Conservation (phyloP, 352 stramenopile species). For the Pythium periplocum region DNA sequence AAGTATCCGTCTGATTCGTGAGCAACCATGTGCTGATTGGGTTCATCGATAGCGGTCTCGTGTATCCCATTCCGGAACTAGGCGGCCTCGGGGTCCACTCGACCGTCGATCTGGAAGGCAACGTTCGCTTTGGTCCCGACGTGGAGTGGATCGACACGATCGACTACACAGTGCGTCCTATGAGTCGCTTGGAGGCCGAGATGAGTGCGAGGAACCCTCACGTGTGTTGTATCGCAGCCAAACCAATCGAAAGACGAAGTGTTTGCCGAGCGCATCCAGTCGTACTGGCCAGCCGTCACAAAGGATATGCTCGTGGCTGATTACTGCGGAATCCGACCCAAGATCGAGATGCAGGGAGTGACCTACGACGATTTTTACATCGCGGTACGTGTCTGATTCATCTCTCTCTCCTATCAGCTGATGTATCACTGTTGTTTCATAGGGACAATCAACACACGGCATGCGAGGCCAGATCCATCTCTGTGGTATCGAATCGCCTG, state of each 20-base stretch:
- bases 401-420: background rate
- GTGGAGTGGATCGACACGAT: slow-evolving; percentile 92
- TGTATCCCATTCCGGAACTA: slow-evolving; percentile 95
- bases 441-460: slow-evolving; percentile 64
- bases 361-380: slow-evolving; percentile 91
- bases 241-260: slow-evolving; percentile 44
- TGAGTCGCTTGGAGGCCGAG: no score
- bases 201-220: background rate
- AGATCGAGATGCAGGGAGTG: slow-evolving; percentile 72
- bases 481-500: slow-evolving; percentile 95
- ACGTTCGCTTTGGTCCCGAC: slow-evolving; percentile 95
- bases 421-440: slow-evolving; percentile 7
- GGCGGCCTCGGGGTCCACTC: slow-evolving; percentile 95
- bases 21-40: background rate
- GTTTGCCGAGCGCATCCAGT: slow-evolving; percentile 71
- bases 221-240: slow-evolving; percentile 19
- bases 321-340: slow-evolving; percentile 96
- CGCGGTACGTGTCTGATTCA: slow-evolving; percentile 24
- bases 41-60: slow-evolving; percentile 54
- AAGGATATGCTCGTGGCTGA: slow-evolving; percentile 84
- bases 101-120: slow-evolving; percentile 91
- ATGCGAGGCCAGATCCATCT: slow-evolving; percentile 88
- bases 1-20: background rate
- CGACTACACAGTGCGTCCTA: slow-evolving; percentile 67
- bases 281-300: slow-evolving; percentile 91